Evolutionary conservation across 345 rosid genomes (phyloP).

Genomic region (Pugionium dolabratum): DNA sequence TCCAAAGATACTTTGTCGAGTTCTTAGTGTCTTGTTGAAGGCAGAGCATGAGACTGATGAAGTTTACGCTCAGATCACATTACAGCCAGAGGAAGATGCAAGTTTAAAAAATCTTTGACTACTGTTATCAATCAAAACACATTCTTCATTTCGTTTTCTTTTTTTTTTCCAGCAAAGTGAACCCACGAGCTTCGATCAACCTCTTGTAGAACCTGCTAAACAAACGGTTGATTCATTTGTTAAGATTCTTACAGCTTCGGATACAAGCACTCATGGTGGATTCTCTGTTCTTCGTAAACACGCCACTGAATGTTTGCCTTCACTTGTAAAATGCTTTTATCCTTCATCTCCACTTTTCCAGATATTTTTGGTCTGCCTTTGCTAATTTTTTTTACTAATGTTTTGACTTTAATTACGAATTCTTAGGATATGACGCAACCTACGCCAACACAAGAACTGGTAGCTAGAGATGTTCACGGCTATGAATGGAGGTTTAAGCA

Average conservation of each 20-base stretch:
- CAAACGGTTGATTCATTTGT: slow-evolving; percentile 63
- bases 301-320: slow-evolving; percentile 80
- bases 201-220: slow-evolving; percentile 48
- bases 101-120: slow-evolving; percentile 24
- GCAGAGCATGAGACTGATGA: slow-evolving; percentile 92
- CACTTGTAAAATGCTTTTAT: slow-evolving; percentile 49
- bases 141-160: background rate
- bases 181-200: slow-evolving; percentile 54
- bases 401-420: background rate
- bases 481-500: slow-evolving; percentile 82
- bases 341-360: background rate
- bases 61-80: slow-evolving; percentile 85
- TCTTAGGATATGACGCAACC: slow-evolving; percentile 55
- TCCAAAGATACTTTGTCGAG: slow-evolving; percentile 79
- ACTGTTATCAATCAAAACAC: background rate
- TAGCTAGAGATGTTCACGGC: slow-evolving; percentile 73
- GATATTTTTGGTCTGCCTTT: background rate
- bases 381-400: background rate
- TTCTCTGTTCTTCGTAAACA: slow-evolving; percentile 89
- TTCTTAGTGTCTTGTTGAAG: slow-evolving; percentile 61
- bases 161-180: slow-evolving; percentile 58
- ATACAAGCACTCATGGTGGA: slow-evolving; percentile 96
- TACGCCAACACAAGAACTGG: slow-evolving; percentile 70
- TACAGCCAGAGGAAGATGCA: slow-evolving; percentile 72
- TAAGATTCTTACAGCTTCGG: slow-evolving; percentile 89